Conservation (phyloP, 2,329 filamentous ascomycete species). For the Sphaerulina musiva region DNA sequence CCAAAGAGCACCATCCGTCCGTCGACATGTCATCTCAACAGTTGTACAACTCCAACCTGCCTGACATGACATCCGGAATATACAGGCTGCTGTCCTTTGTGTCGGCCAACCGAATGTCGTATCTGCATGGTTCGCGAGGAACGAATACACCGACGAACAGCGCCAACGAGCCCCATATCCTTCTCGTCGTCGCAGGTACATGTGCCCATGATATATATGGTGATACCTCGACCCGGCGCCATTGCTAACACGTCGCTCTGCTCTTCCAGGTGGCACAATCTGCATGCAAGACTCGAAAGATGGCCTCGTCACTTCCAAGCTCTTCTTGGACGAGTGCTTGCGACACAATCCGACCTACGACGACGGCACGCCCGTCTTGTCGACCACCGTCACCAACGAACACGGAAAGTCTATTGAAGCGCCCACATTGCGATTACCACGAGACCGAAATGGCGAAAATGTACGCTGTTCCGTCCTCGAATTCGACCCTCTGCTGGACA, state of each 20-base stretch:
- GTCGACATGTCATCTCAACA: background rate
- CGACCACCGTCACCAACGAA: conserved; percentile 22
- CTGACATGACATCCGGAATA: conserved; percentile 20
- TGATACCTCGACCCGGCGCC: too few relatives aligned
- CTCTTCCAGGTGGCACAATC: conserved; percentile 60
- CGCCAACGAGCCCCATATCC: conserved; percentile 43
- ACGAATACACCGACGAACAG: conserved; percentile 5
- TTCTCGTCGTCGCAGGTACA: conserved; percentile 71
- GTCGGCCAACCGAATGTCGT: conserved; percentile 18
- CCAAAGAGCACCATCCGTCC: background rate
- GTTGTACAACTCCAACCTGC: background rate
- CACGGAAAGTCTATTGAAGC: conserved; percentile 35
- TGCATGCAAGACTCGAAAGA: conserved; percentile 80
- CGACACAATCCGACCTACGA: conserved; percentile 80
- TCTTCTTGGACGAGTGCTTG: conserved; percentile 77
- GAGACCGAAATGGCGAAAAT: conserved; percentile 71
- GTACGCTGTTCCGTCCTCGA: conserved; percentile 80
- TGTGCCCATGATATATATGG: too few relatives aligned
- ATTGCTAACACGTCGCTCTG: too few relatives aligned
- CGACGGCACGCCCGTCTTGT: conserved; percentile 53
- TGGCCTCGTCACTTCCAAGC: conserved; percentile 65
- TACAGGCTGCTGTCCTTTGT: conserved; percentile 23
- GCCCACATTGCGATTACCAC: conserved; percentile 69
- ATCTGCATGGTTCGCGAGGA: conserved; percentile 5
- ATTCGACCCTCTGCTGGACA: conserved; percentile 78